phyloP scores from a whole-genome alignment of 352 stramenopile species.

The Globisporangium abappressorium region DNA sequence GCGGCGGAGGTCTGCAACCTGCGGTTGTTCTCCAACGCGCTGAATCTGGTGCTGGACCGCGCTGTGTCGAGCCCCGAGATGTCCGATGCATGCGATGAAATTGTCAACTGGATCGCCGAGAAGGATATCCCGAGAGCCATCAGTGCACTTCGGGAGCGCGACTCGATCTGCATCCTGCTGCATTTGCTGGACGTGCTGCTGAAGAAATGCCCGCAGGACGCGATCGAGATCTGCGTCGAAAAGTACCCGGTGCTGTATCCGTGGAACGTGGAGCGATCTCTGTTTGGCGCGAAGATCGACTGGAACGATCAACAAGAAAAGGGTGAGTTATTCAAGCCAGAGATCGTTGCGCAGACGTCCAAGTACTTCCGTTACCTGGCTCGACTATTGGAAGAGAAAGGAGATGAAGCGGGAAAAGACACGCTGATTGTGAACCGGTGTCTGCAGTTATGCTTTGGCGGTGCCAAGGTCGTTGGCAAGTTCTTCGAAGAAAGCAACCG shows the following conservation, averaged over 20 bases:
- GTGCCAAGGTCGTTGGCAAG: constrained; percentile 36
- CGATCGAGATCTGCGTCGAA: constrained; percentile 67
- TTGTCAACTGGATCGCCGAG: constrained; percentile 78
- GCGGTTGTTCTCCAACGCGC: constrained; percentile 52
- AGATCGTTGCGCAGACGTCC: constrained; percentile 45
- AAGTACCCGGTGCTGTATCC: constrained; percentile 71
- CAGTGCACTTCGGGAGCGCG: constrained; percentile 39
- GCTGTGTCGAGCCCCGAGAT: constrained; percentile 81
- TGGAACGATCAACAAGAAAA: constrained; percentile 34
- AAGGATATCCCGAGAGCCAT: constrained; percentile 50
- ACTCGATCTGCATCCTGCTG: constrained; percentile 71
- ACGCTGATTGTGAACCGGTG: constrained; percentile 54
- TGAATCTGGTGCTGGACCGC: constrained; percentile 72
- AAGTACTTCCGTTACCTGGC: constrained; percentile 76
- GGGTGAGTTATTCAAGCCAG: constrained; percentile 30
- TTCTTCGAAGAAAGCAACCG: constrained; percentile 46
- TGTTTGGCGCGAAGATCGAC: constrained; percentile 60
- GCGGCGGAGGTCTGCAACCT: constrained; percentile 79
- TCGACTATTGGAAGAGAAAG: constrained; percentile 52
- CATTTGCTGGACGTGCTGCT: constrained; percentile 78
- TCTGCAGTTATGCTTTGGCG: constrained; percentile 59
- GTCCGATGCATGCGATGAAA: constrained; percentile 66
- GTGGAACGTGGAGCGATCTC: constrained; percentile 78
- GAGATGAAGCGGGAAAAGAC: constrained; percentile 41
- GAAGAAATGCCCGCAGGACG: constrained; percentile 71